A percentile compares a stretch with the other conserved stretches of the same genome.
Evolutionary conservation across 1,139 yeast genomes (phyloP).

Genomic region (Geotrichum siamense): DNA sequence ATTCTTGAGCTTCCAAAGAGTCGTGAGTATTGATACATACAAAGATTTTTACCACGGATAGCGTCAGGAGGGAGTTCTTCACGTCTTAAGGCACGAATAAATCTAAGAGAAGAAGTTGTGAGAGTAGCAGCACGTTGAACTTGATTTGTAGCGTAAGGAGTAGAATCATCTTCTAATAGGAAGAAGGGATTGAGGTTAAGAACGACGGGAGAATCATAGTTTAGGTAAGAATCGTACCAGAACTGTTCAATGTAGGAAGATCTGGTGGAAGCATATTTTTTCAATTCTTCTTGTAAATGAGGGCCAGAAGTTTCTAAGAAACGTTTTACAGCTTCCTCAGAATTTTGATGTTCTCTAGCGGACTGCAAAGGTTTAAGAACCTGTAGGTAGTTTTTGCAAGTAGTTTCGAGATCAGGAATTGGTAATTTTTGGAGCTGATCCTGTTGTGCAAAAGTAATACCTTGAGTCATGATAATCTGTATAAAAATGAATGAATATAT

Average conservation of each 20-base stretch:
- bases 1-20: slow-evolving; percentile 81
- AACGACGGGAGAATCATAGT: slow-evolving; percentile 80
- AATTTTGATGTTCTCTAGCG: slow-evolving; percentile 55
- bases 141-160: slow-evolving; percentile 64
- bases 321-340: slow-evolving; percentile 52
- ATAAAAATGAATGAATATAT: neutral
- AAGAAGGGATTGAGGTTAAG: slow-evolving; percentile 82
- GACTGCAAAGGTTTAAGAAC: slow-evolving; percentile 68
- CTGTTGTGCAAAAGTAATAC: slow-evolving; percentile 50
- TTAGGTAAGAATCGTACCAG: slow-evolving; percentile 85
- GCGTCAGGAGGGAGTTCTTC: slow-evolving; percentile 70
- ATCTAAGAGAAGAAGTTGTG: slow-evolving; percentile 67
- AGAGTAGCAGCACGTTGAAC: slow-evolving; percentile 78
- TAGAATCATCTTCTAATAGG: slow-evolving; percentile 83
- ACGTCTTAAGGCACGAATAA: slow-evolving; percentile 68
- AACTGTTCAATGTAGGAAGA: slow-evolving; percentile 85
- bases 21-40: slow-evolving; percentile 86
- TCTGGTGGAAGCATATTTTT: slow-evolving; percentile 54
- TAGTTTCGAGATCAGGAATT: slow-evolving; percentile 62
- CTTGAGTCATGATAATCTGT: neutral
- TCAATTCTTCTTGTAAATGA: slow-evolving; percentile 54
- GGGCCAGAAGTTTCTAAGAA: slow-evolving; percentile 55
- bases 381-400: slow-evolving; percentile 57
- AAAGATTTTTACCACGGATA: slow-evolving; percentile 56
- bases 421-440: slow-evolving; percentile 58